Evolutionary conservation across 176 grass and related monocot genomes (phyloP), one percentile per base, ranked within the genome.

Genomic region (Zizania latifolia): DNA sequence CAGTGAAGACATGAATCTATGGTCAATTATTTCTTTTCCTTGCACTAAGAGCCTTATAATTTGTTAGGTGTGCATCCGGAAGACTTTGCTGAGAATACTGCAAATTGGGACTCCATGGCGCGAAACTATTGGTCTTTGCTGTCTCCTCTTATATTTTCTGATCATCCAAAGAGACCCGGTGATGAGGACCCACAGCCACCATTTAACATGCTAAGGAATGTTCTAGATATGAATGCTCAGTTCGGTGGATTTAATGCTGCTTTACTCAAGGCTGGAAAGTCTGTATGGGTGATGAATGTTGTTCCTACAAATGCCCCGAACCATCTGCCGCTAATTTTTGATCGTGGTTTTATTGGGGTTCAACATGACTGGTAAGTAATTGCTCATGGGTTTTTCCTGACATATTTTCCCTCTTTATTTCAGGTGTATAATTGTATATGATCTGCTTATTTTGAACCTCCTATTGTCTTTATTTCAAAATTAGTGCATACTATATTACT

Each of bases 121-220:
- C 84, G 75, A 36, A 92, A 99, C 82, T 99, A 94, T 60, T 99
- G 95, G 95, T 94, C 95, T 66, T 88, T 99, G 78, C 72, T 99
- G 48, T 99, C 95, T 36, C 91, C 95, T 10, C 89, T 99, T 61
- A 94, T 99, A 82, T 99, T 94, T 84, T 99, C 95, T 61, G 95
- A 99, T 89, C 95, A 99, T 85, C 95, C 95, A 79, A 99, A 99
- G 82, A 85, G 95, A 79, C 95, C 95, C 26, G 95, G 95, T 70
- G 95, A 99, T 70, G 95, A 99, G 76, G 95, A 99, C 13, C 95
- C 95, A 35, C 76, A 87, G 29, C 95, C 95, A 78, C 95, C 95
- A 62, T 99, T 92, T 83, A 99, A 99, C 89, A 99, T 99, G 95
- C 76, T 99, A 17, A 92, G 95, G 84, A 99, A 99, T 88, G 91